phyloP scores from a whole-genome alignment of 805 yeast genomes.

The Zygosaccharomyces pseudorouxii region DNA sequence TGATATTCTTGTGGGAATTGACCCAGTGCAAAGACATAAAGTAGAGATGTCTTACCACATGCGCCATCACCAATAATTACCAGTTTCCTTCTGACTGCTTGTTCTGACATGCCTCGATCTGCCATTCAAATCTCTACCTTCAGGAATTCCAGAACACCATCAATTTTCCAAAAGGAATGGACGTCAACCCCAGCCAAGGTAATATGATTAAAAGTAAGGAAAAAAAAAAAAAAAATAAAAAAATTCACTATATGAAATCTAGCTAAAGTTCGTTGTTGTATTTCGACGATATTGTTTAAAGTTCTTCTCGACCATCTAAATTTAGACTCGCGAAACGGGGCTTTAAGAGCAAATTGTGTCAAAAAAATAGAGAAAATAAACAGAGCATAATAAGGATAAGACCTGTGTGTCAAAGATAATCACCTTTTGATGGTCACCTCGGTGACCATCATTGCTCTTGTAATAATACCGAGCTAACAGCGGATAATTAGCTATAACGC shows the following conservation, averaged over 20 bases:
- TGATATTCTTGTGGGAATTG: conserved; percentile 90
- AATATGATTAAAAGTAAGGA: not conserved
- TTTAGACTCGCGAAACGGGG: not conserved
- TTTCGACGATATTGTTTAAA: not conserved
- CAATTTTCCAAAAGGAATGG: not conserved
- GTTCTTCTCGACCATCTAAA: not conserved
- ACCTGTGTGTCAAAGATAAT: too few species aligned
- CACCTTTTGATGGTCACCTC: too few species aligned
- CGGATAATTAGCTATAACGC: too few species aligned
- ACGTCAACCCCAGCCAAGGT: not conserved
- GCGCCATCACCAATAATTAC: conserved; percentile 96
- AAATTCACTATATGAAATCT: not conserved
- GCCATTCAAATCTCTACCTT: not conserved
- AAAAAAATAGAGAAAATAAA: not conserved
- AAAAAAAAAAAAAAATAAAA: not conserved
- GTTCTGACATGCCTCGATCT: conserved; percentile 25
- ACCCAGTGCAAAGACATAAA: conserved; percentile 89
- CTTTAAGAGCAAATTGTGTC: not conserved
- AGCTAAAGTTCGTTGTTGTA: not conserved
- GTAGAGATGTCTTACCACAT: conserved; percentile 85
- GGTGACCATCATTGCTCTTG: too few species aligned
- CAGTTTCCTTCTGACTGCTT: conserved; percentile 56
- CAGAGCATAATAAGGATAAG: not conserved
- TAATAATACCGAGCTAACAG: too few species aligned
- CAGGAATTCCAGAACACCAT: not conserved